These are phyloP conservation scores for Bromus sterilis DNA, from an alignment of 176 grass and related monocot genomes.

Conservation along the genomic window DNA sequence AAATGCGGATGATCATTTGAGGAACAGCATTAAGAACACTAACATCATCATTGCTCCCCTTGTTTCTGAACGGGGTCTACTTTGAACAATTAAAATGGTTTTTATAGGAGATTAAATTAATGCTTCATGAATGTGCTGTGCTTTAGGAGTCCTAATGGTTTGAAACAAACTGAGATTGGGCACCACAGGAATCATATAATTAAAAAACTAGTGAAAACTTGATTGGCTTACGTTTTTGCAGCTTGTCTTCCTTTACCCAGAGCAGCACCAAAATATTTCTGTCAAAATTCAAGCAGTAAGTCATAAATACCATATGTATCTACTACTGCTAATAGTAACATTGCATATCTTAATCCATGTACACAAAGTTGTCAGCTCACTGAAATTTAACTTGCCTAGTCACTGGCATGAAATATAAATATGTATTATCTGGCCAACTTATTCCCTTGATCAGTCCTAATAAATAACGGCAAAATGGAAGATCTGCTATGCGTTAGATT, in stretches of 20 bases:
- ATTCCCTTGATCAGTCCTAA: background rate
- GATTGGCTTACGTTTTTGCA: slow-evolving; percentile 65
- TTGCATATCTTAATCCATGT: background rate
- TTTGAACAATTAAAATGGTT: background rate
- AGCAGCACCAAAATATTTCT: slow-evolving; percentile 85
- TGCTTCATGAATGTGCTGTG: background rate
- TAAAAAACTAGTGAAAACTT: slow-evolving; percentile 1
- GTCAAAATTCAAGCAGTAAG: slow-evolving; percentile 15
- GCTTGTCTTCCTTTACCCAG: slow-evolving; percentile 77
- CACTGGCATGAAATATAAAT: background rate
- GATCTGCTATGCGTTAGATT: background rate
- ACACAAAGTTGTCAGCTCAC: background rate
- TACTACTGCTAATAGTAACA: background rate
- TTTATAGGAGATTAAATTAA: background rate
- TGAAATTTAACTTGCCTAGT: background rate
- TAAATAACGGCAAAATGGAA: slow-evolving; percentile 4
- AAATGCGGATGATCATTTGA: background rate
- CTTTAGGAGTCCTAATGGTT: background rate
- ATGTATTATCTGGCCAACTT: background rate
- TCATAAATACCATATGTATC: background rate
- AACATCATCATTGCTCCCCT: background rate
- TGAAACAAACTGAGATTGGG: background rate
- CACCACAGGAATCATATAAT: background rate
- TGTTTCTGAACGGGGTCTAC: background rate
- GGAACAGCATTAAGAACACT: background rate